These are phyloP conservation scores for Phytophthora hibernalis DNA, from an alignment of 352 stramenopile species.

Conservation along the genomic window DNA sequence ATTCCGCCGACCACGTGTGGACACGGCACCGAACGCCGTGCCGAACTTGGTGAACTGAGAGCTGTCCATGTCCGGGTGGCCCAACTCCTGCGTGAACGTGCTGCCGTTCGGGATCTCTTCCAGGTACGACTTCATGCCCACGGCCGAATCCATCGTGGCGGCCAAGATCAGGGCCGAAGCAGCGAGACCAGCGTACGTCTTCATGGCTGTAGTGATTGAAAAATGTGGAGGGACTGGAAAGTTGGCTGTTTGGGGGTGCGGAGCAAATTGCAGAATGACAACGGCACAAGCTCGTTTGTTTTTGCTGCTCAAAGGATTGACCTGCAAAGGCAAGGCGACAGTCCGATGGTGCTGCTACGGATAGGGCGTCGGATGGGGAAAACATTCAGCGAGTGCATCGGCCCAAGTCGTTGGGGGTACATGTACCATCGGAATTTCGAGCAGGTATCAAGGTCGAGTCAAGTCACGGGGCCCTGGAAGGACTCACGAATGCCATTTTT, in stretches of 20 bases:
- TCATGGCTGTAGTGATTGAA: slow-evolving; percentile 27
- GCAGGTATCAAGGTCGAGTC: no score
- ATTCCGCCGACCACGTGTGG: slow-evolving; percentile 34
- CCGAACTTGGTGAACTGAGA: slow-evolving; percentile 48
- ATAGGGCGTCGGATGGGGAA: no score
- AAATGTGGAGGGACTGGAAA: slow-evolving; percentile 9
- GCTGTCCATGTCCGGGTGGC: slow-evolving; percentile 40
- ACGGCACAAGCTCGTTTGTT: neutral
- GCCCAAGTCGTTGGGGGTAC: no score
- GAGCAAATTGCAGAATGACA: slow-evolving; percentile 39
- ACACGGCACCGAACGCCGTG: slow-evolving; percentile 35
- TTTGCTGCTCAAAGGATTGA: slow-evolving; percentile 9
- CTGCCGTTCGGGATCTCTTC: slow-evolving; percentile 59
- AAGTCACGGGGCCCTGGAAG: no score
- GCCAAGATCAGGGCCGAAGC: slow-evolving; percentile 32
- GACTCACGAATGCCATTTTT: no score
- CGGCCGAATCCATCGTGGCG: slow-evolving; percentile 22
- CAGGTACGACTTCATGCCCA: slow-evolving; percentile 40
- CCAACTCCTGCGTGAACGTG: slow-evolving; percentile 45
- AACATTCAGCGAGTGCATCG: no score
- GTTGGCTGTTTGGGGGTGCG: slow-evolving; percentile 12
- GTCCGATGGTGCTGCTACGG: no score
- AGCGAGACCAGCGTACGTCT: slow-evolving; percentile 29
- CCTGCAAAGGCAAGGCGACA: no score
- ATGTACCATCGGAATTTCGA: no score